Percentiles rank a stretch among this genome's conserved stretches.
These are phyloP conservation scores for Fagus sylvatica DNA, from an alignment of 306 rosid genomes.

Conservation along the genomic window DNA sequence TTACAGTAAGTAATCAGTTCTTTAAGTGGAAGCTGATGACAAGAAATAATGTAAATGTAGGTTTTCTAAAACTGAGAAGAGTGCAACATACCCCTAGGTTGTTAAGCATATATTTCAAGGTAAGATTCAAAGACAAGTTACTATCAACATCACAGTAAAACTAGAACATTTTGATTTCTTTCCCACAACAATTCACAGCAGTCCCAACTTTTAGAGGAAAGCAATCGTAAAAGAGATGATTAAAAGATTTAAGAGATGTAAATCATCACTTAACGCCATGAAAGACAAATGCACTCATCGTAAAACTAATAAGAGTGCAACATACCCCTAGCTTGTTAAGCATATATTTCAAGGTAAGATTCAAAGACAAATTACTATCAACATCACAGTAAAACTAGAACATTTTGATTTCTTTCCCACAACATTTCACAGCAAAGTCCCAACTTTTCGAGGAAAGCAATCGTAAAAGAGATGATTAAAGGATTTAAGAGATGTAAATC, in stretches of 20 bases:
- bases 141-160: neutral
- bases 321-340: neutral
- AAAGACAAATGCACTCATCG: neutral
- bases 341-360: neutral
- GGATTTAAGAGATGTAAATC: neutral
- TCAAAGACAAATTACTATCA: neutral
- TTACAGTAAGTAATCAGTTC: constrained; percentile 23
- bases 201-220: neutral
- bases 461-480: neutral
- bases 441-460: neutral
- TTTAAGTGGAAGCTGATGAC: neutral
- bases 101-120: neutral
- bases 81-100: neutral
- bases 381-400: neutral
- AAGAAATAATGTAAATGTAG: neutral
- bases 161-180: neutral
- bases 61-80: neutral
- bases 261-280: neutral
- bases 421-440: neutral
- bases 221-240: neutral
- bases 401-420: neutral
- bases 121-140: neutral
- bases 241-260: neutral
- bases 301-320: neutral
- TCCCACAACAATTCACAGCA: neutral